Conservation (phyloP, 2,329 filamentous ascomycete species). For the Emericellopsis atlantica region DNA sequence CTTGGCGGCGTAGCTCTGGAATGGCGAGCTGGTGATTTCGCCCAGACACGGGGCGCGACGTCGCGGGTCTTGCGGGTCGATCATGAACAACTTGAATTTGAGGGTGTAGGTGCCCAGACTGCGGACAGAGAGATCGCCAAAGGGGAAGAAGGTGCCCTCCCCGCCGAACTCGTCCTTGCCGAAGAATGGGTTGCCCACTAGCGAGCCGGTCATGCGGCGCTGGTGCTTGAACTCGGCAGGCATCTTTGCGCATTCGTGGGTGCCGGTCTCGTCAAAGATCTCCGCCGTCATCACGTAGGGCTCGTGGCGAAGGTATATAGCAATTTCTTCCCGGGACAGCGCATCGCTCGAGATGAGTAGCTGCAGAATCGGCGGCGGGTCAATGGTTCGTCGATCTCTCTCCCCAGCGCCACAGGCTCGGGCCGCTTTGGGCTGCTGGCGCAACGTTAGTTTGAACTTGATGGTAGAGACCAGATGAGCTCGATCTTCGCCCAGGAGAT, state of each 20-base stretch:
- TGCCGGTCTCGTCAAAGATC: conserved; percentile 58
- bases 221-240: conserved; percentile 61
- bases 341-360: conserved; percentile 49
- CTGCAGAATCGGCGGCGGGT: conserved; percentile 73
- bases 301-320: conserved; percentile 40
- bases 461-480: conserved; percentile 8
- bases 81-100: conserved; percentile 59
- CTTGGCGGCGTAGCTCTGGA: conserved; percentile 72
- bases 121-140: conserved; percentile 69
- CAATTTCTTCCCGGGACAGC: conserved; percentile 40
- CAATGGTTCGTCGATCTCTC: conserved; percentile 68
- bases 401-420: conserved; percentile 76
- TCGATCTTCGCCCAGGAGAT: conserved; percentile 11
- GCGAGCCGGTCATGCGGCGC: conserved; percentile 65
- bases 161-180: conserved; percentile 60
- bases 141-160: conserved; percentile 77
- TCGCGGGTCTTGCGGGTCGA: conserved; percentile 42
- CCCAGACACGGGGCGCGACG: conserved; percentile 36
- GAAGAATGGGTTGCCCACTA: conserved; percentile 65
- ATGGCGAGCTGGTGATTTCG: conserved; percentile 51
- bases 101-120: conserved; percentile 66
- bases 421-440: conserved; percentile 68
- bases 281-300: conserved; percentile 65
- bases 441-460: conserved; percentile 32
- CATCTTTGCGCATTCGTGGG: conserved; percentile 57